A percentile compares a stretch with the other conserved stretches of the same genome.
These are phyloP conservation scores for Chalaropsis thielavioides DNA, from an alignment of 2,329 filamentous ascomycete species.

Conservation along the genomic window DNA sequence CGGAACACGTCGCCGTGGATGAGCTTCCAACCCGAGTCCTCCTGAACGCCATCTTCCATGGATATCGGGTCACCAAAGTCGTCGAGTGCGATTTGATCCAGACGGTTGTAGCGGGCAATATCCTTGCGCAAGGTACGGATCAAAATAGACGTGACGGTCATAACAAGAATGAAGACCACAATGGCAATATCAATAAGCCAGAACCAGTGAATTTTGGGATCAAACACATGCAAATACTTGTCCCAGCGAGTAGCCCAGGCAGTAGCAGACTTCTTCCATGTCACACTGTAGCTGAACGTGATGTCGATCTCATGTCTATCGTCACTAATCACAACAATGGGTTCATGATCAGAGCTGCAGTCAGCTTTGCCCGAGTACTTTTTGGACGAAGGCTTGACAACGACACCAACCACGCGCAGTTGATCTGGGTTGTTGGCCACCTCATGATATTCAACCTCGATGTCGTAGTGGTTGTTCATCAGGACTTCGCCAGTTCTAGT, in stretches of 20 bases:
- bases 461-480: conserved; percentile 94
- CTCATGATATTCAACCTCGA: conserved; percentile 81
- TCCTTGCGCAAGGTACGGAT: conserved; percentile 82
- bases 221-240: conserved; percentile 93
- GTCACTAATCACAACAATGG: conserved; percentile 49
- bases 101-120: conserved; percentile 87
- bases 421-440: conserved; percentile 48
- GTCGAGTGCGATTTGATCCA: conserved; percentile 81
- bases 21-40: conserved; percentile 97
- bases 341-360: conserved; percentile 44
- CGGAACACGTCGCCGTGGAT: conserved; percentile 97
- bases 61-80: conserved; percentile 68
- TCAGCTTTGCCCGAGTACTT: conserved; percentile 44
- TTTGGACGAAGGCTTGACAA: conserved; percentile 68
- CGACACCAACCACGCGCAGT: conserved; percentile 79
- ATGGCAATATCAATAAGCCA: conserved; percentile 92
- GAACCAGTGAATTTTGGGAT: conserved; percentile 98
- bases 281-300: conserved; percentile 82
- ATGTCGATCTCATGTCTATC: conserved; percentile 42
- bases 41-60: conserved; percentile 81
- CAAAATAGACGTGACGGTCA: conserved; percentile 86
- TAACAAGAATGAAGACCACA: conserved; percentile 80
- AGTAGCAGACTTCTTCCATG: conserved; percentile 70
- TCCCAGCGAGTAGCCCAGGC: conserved; percentile 97
- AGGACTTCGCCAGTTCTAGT: conserved; percentile 30